These are phyloP conservation scores for Nannochloris sp. DNA, from an alignment of 139 green algal species.

Conservation along the genomic window DNA sequence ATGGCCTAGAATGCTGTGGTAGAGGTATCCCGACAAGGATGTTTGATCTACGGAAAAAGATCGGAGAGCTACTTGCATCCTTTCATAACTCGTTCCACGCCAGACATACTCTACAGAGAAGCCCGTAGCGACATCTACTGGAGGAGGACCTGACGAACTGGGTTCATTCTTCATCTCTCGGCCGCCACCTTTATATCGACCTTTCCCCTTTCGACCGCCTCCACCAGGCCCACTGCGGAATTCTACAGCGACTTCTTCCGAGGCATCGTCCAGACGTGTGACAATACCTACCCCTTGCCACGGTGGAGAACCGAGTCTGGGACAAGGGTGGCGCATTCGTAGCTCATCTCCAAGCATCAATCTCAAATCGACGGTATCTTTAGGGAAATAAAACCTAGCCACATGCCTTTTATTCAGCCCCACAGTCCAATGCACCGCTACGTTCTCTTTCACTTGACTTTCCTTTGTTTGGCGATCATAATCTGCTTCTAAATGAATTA, in stretches of 20 bases:
- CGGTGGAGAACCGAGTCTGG: constrained; percentile 27
- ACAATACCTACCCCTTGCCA: constrained; percentile 75
- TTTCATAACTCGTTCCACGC: constrained; percentile 85
- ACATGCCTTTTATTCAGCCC: constrained; percentile 86
- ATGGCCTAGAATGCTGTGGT: constrained; percentile 78
- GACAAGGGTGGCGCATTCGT: constrained; percentile 63
- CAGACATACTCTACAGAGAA: constrained; percentile 92
- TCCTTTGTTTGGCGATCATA: constrained; percentile 91
- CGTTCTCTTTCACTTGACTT: constrained; percentile 70
- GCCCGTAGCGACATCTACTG: constrained; percentile 62
- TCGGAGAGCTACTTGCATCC: constrained; percentile 83
- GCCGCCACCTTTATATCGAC: neutral
- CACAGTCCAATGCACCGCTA: constrained; percentile 86
- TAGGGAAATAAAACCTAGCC: constrained; percentile 85
- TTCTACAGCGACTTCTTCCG: constrained; percentile 82
- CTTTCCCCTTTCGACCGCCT: neutral
- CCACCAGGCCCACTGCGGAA: neutral
- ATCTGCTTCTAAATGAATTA: constrained; percentile 91
- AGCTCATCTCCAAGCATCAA: constrained; percentile 86
- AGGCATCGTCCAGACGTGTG: constrained; percentile 62
- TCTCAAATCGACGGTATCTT: constrained; percentile 62
- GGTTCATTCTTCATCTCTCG: neutral
- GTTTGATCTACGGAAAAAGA: constrained; percentile 85
- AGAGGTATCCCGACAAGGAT: constrained; percentile 61
- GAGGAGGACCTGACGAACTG: neutral